Evolutionary conservation across 805 yeast genomes (phyloP), one percentile per base, ranked within the genome.

Genomic region (Clavispora santaluciae): DNA sequence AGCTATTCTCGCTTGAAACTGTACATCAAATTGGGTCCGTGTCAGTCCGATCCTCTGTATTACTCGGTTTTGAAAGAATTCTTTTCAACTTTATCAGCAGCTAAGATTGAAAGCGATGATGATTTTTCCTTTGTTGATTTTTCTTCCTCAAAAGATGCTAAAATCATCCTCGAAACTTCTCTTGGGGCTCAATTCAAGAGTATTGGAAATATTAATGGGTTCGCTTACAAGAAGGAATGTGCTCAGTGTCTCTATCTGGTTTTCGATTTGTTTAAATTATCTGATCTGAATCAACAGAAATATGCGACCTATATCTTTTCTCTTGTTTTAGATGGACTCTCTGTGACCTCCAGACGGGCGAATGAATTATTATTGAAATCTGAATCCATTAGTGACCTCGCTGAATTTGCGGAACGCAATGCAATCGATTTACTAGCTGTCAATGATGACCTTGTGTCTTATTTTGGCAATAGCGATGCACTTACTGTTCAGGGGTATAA

Each of bases 11-110:
- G 68, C 43, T 53, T 84, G 9, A 35, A 66, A 1, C 71, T 62
- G 0, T 72, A 81, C 46, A 49, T 84, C 16, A 62, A 62, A 10
- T 45, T 78, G 11, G 84, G 88, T 0, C 75, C 78, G 2, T 66
- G 81, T 35, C 69, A 68, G 37, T 78, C 85, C 38, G 63, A 67
- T 22, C 73, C 80, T 0, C 47, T 61, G 0, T 82, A 78, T 52
- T 84, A 76, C 48, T 42, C 44, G 2, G 36, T 52, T 8, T 37
- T 69, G 15, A 38, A 40, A 2, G 40, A 48, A 1, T 52, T 68
- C 22, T 57, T 68, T 23, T 38, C 40, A 11, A 33, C 55, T 4
- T 40, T 55, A 30, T 38, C 35, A 11, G 25, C 18, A 6, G 45
- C 50, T 15, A 39, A 28, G 3, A 39, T 47, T 3, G 33, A 35